Evolutionary conservation across 305 asterid genomes (phyloP), one percentile per base, ranked within the genome.

Genomic region (Withania somnifera): DNA sequence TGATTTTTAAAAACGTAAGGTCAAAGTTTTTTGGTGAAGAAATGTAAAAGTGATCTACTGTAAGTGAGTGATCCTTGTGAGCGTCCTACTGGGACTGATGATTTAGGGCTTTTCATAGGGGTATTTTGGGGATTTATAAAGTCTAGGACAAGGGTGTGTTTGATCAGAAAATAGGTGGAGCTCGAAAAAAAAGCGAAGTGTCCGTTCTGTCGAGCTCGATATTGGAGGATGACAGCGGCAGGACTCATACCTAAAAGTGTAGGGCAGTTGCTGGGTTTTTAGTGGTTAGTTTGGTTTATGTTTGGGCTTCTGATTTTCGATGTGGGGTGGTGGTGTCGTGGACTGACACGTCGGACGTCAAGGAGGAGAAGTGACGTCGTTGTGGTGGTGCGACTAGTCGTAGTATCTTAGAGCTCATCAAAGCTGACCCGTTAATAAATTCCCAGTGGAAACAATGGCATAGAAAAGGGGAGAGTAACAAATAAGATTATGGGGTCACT

Each of bases 1-100:
- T 94, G 98, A 24, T 94, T 94, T 61, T 94, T 97, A 47, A 94
- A 94, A 83, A 94, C 98, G 0, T 91, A 97, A 36, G 98, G 98
- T 2, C 84, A 83, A 87, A 93, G 98, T 81, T 94, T 94, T 71
- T 47, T 93, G 51, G 14, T 84, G 63, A 91, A 84, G 86, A 82
- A 77, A 15, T 93, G 95, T 84, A 63, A 93, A 15, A 91, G 85
- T 0, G 97, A 91, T 24, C 86, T 92, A 24, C 60, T 94, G 84
- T 94, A 81, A 82, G 92, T 94, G 82, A 93, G 91, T 80, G 98
- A 94, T 80, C 97, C 95, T 75, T 92, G 98, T 83, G 97, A 94
- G 90, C 98, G 93, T 82, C 63, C 45, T 15, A 61, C 68, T 14
- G 83, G 58, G 7, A 91, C 52, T 2, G 87, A 89, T 57, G 93